Evolutionary conservation across 768 basidiomycete species (phyloP).

Genomic region (Hypholoma fasciculare): DNA sequence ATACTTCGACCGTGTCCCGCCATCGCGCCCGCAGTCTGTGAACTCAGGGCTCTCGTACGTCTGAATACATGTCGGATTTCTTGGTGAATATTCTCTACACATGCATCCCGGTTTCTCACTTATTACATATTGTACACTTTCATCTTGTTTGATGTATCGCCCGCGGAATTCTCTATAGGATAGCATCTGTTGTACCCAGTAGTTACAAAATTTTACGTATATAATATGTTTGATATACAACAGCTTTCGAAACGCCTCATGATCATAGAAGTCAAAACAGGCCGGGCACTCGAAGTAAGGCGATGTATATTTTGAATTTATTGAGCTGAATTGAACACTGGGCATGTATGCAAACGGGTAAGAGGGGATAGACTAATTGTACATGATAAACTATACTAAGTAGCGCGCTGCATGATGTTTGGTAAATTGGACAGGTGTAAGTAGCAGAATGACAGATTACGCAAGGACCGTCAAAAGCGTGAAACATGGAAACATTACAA

Average conservation of each 20-base stretch:
- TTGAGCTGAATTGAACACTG: too few species aligned
- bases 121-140: background rate
- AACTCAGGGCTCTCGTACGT: slow-evolving; percentile 18
- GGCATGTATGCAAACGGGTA: too few species aligned
- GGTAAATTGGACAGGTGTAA: too few species aligned
- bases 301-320: too few species aligned
- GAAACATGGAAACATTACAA: too few species aligned
- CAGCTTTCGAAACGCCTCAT: background rate
- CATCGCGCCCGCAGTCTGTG: slow-evolving; percentile 11
- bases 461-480: too few species aligned
- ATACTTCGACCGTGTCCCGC: slow-evolving; percentile 3
- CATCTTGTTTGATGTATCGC: background rate
- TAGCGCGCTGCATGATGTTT: too few species aligned
- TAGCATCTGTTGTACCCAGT: slow-evolving; percentile 1
- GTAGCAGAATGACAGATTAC: too few species aligned
- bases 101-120: background rate
- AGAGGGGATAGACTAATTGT: too few species aligned
- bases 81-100: background rate
- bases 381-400: too few species aligned
- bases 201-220: background rate
- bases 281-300: too few species aligned
- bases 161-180: background rate
- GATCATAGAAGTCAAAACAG: background rate
- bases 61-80: background rate
- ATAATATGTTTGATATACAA: background rate